A percentile compares a stretch with the other conserved stretches of the same genome.
phyloP scores from a whole-genome alignment of 2,329 filamentous ascomycete genomes.

The Diaporthe ilicicola region DNA sequence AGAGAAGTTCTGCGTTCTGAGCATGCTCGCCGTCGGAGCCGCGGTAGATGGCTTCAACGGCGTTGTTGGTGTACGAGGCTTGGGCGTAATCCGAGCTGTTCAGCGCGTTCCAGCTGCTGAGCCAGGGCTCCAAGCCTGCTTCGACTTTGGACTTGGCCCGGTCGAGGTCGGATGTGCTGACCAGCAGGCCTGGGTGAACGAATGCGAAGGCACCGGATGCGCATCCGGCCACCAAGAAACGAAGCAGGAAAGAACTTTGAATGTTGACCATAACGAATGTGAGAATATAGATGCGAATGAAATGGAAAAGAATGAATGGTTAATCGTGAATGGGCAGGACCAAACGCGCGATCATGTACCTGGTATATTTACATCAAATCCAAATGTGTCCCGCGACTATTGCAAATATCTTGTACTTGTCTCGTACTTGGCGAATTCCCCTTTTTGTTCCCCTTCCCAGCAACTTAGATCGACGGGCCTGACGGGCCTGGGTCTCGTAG shows the following conservation, averaged over 20 bases:
- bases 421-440: background rate
- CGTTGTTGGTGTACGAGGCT: conserved; percentile 14
- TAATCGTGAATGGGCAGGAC: background rate
- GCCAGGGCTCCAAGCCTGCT: conserved; percentile 21
- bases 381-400: background rate
- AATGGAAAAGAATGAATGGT: background rate
- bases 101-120: conserved; percentile 23
- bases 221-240: background rate
- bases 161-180: conserved; percentile 13
- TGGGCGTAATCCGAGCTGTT: conserved; percentile 2
- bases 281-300: background rate
- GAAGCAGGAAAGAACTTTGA: background rate
- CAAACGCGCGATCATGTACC: background rate
- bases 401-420: background rate
- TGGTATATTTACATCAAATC: background rate
- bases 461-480: background rate
- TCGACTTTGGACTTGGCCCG: conserved; percentile 22
- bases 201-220: conserved; percentile 16
- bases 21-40: background rate
- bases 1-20: conserved; percentile 17
- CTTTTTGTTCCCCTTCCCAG: background rate
- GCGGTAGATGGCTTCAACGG: conserved; percentile 22
- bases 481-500: background rate
- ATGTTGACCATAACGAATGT: conserved; percentile 16
- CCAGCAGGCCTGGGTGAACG: conserved; percentile 30